Evolutionary conservation across 768 basidiomycete genomes (phyloP), one percentile per base, ranked within the genome.

Genomic region (Tricholoma sp.): DNA sequence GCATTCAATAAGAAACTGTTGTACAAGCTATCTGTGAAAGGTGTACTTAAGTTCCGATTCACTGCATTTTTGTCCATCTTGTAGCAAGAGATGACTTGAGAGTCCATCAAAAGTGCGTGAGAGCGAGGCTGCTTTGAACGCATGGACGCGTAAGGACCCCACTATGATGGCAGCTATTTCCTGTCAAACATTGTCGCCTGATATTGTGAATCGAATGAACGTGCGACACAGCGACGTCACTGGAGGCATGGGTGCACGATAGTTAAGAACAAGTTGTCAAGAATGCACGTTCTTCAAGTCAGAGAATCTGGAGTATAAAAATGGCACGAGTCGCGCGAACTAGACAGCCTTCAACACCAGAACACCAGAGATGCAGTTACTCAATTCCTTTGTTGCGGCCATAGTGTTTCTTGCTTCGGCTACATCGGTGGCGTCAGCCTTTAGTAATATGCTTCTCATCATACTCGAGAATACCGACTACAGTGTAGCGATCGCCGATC

Each of bases 401-500:
- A 16, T 41, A 19, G 39, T 9, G 39, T n/a, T 8, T 41, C 5
- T 41, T 19, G 39, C 9, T 5, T 50, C 22, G 19, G 32, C 22
- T 32, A 19, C 49, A 9, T 27, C 49, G 2, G 49, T 11, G 5
- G 24, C n/a, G 2, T 12, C 35, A 16, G 18, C 39, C 4, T 34
- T 5, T 45, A 45, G 16, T 21, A 11, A 32, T 46, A 53, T 21
- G 56, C 41, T 55, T 37, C 62, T 53, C 14, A 64, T 72, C 67
- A 57, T 59, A 64, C n/a, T 71, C 64, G n/a, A 72, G 59, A 21
- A 2, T 59, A 51, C 54, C 12, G 46, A 68, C 61, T 31, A 79
- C 72, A 3, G 79, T 78, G 54, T 77, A 76, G 56, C 56, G 31
- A 57, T 57, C 49, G 55, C 55, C n/a, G 56, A 57, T 52, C 51